Percentiles rank a stretch among this genome's conserved stretches.
Conservation (phyloP, 192 early-diverging fungal genomes). For the Geranomyces michiganensis region DNA sequence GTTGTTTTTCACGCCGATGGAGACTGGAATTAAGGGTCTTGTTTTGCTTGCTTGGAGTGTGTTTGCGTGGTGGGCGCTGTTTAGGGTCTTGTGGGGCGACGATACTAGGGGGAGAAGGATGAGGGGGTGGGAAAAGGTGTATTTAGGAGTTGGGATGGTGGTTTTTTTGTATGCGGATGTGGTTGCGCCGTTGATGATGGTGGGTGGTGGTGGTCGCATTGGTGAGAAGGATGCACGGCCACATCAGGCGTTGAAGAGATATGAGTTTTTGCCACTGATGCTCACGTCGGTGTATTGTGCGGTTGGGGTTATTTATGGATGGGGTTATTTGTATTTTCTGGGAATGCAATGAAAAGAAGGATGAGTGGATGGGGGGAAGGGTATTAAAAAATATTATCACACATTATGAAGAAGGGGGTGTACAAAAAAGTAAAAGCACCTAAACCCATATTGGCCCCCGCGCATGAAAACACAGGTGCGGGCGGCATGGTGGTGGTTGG, state of each 20-base stretch:
- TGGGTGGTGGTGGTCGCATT: conserved; percentile 51
- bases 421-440: no score
- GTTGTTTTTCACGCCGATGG: no score
- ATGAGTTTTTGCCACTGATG: conserved; percentile 81
- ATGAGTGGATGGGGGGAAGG: neutral
- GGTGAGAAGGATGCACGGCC: no score
- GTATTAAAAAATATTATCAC: neutral
- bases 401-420: neutral
- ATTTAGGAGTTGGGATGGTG: conserved; percentile 56
- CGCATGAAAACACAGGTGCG: no score
- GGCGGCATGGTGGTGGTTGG: no score
- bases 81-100: no score
- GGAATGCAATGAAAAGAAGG: neutral
- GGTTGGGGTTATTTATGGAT: conserved; percentile 72
- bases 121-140: conserved; percentile 51
- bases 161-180: conserved; percentile 61
- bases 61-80: conserved; percentile 24
- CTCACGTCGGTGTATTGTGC: conserved; percentile 76
- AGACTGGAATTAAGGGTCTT: neutral
- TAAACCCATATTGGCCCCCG: no score
- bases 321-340: conserved; percentile 20
- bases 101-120: no score
- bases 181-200: conserved; percentile 55
- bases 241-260: no score
- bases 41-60: conserved; percentile 25